Base-by-base conservation (phyloP, 192 early-diverging fungal species). In the Coemansia sp. region DNA sequence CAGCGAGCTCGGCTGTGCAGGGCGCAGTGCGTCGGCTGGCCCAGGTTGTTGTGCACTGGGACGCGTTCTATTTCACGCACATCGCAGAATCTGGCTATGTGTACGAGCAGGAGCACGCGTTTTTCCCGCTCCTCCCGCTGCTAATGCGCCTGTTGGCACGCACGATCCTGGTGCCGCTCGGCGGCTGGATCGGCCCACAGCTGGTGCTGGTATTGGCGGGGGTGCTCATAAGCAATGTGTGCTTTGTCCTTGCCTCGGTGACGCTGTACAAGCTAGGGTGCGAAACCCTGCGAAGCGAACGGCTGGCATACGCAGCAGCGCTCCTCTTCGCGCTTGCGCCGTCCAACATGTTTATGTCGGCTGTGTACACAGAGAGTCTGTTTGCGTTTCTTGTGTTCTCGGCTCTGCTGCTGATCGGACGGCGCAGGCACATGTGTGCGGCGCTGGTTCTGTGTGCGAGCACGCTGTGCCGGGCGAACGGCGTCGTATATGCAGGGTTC, bases 31-130 rank as follows among this genome's bases (percentile, higher is more conserved):
- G 41, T n/a, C 28, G 38, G 30, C 58, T 65, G 55, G 61, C 73
- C 22, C 62, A 57, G 7, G 83, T 86, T 3, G 88, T 91, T 65
- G 72, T 94, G 7, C 81, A 92, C 6, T 97, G 95, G 95, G 95
- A 97, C 65, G 85, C 91, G 0, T 84, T 95, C 59, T 95, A 95
- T 70, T 94, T 94, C 81, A 57, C 88, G 23, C 81, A 88, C 41
- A 89, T 94, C 53, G 86, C 92, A 1, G 83, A 87, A 59, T 55
- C 82, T 23, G 89, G 89, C 3, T 97, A 97, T 64, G 66, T 85
- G 1, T 92, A 87, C 70, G 95, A 97, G 65, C 92, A 97, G 65
- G 89, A 88, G 58, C 82, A 88, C 74, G 95, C 95, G 0, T 97
- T 97, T 64, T 90, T 94, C 61, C 93, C 95, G 11, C 75, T 91